Evolutionary conservation across 1,284 basidiomycete species (phyloP), one percentile per base, ranked within the genome.

Genomic region (Stygiomarasmius scandens): DNA sequence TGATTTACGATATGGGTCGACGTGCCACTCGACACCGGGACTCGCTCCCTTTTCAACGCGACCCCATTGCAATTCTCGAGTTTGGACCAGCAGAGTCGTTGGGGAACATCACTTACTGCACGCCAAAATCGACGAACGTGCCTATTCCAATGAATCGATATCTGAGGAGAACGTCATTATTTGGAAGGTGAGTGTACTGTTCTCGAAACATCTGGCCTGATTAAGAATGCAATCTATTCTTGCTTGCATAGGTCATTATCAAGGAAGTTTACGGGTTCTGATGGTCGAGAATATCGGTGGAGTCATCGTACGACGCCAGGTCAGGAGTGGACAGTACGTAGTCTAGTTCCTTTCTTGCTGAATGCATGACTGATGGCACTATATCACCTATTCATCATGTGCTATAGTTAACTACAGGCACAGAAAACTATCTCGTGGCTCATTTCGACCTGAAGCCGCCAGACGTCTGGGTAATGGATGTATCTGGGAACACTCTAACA

Each of bases 301-400:
- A 77, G 79, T 43, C 72, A 82, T 68, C 76, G 75, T 45, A 75
- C 72, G 49, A 67, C 78, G 43, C 71, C 77, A 23, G 82, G 79
- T 20, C 84, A 87, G 54, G 85, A 89, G 71, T 90, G 87, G 87
- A 78, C 85, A 64, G 87, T 90, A 66, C 64, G 85, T 78, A 53
- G 56, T 22, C 45, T 48, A 27, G 32, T 25, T 53, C 51, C 43
- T 58, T 47, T 38, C 29, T 45, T 43, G 49, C 48, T 19, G 49
- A 29, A 23, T 20, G 27, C 36, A 47, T 27, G 27, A 34, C 48
- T 58, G 20, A 55, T 55, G 50, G 56, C 57, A 55, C 36, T 19
- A 59, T 56, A 50, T 55, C 41, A 49, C 25, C 12, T 50, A 53
- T 0, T 24, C 38, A 29, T 32, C 24, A 32, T 32, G 12, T 32